These are phyloP conservation scores for Drosera capensis DNA, from an alignment of 148 eudicot genomes.

Conservation along the genomic window DNA sequence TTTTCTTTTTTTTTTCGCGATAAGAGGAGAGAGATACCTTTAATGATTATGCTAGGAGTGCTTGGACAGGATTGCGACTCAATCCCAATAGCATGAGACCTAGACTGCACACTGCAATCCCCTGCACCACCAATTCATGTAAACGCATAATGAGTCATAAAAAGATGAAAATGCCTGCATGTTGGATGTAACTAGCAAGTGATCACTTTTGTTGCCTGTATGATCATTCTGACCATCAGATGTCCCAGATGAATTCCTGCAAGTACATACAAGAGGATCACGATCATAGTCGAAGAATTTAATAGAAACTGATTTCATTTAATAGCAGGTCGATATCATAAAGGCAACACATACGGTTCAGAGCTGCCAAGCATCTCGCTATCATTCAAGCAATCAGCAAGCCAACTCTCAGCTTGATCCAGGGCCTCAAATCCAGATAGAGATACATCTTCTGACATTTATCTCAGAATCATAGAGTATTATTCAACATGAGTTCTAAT, in stretches of 20 bases:
- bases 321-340: neutral
- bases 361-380: constrained; percentile 46
- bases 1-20: too few relatives aligned
- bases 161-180: neutral
- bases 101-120: constrained; percentile 21
- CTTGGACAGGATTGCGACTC: constrained; percentile 25
- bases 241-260: constrained; percentile 7
- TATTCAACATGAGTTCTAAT: neutral
- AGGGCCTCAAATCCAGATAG: constrained; percentile 35
- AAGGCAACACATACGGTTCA: constrained; percentile 30
- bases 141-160: neutral
- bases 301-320: neutral
- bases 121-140: constrained; percentile 19
- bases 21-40: constrained; percentile 30
- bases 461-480: neutral
- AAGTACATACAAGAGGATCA: neutral
- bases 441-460: constrained; percentile 33
- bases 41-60: constrained; percentile 45
- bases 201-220: neutral
- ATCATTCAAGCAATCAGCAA: constrained; percentile 72
- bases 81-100: constrained; percentile 17
- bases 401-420: constrained; percentile 73
- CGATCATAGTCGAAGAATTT: too few relatives aligned
- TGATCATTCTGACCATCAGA: constrained; percentile 4
- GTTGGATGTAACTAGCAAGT: neutral